These are phyloP conservation scores for Nicotiana noctiflora DNA, from an alignment of 257 asterid genomes.

Conservation along the genomic window DNA sequence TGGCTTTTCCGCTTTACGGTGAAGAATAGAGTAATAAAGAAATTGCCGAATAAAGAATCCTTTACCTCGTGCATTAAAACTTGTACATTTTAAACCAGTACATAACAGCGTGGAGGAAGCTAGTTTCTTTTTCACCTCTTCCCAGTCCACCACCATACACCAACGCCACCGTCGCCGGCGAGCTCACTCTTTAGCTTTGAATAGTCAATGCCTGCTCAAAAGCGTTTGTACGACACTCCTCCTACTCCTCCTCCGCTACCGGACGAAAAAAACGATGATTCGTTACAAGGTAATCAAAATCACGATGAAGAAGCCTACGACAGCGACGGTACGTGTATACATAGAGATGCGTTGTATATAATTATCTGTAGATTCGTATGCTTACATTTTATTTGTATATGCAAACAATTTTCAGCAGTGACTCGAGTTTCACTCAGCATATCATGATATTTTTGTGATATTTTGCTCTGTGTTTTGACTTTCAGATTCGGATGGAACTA, in stretches of 20 bases:
- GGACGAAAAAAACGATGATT: slow-evolving; percentile 47
- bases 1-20: background rate
- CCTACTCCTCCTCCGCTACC: slow-evolving; percentile 56
- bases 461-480: slow-evolving; percentile 20
- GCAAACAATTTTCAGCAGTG: slow-evolving; percentile 5
- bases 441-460: slow-evolving; percentile 14
- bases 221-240: slow-evolving; percentile 45
- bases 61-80: background rate
- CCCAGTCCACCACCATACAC: slow-evolving; percentile 22
- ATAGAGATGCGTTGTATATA: background rate
- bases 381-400: background rate
- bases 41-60: background rate
- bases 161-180: slow-evolving; percentile 28
- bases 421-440: slow-evolving; percentile 16
- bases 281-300: slow-evolving; percentile 39
- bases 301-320: slow-evolving; percentile 35
- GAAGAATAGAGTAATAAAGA: background rate
- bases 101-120: background rate
- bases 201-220: slow-evolving; percentile 76
- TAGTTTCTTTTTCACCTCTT: slow-evolving; percentile 11
- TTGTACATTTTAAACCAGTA: background rate
- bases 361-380: background rate
- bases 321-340: slow-evolving; percentile 34
- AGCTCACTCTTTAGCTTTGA: slow-evolving; percentile 28
- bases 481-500: slow-evolving; percentile 72